Conservation (phyloP, 2,329 filamentous ascomycete species). For the Lachnellula occidentalis region DNA sequence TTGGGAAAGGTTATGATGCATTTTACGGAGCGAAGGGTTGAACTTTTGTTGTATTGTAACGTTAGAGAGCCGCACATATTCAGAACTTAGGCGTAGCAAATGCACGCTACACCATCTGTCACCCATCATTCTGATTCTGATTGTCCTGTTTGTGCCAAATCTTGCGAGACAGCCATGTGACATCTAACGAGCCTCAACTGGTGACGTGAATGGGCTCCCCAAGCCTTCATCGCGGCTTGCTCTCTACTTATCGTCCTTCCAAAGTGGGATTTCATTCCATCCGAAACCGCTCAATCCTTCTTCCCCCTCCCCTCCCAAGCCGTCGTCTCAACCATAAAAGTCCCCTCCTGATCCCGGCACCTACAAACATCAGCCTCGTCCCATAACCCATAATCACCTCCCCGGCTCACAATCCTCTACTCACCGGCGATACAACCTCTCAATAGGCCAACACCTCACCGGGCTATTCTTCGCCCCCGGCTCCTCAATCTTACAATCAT, state of each 20-base stretch:
- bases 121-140: background rate
- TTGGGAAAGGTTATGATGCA: conserved; percentile 1
- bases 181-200: background rate
- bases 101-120: background rate
- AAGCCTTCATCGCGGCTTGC: background rate
- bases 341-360: conserved; percentile 52
- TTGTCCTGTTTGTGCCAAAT: background rate
- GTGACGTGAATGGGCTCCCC: background rate
- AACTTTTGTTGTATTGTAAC: background rate
- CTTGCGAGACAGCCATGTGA: background rate
- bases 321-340: conserved; percentile 59
- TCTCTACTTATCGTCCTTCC: too few relatives aligned
- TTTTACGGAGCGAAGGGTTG: background rate
- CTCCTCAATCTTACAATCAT: conserved; percentile 50
- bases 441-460: conserved; percentile 51
- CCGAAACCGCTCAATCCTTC: background rate
- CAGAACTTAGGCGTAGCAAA: background rate
- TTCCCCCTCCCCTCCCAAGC: conserved; percentile 45
- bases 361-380: conserved; percentile 33
- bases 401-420: conserved; percentile 20
- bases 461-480: conserved; percentile 41
- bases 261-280: background rate
- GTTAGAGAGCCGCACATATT: background rate
- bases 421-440: conserved; percentile 56
- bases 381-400: background rate